Evolutionary conservation across 192 early-diverging fungal genomes (phyloP).

Genomic region (Pilobolus umbonatus): DNA sequence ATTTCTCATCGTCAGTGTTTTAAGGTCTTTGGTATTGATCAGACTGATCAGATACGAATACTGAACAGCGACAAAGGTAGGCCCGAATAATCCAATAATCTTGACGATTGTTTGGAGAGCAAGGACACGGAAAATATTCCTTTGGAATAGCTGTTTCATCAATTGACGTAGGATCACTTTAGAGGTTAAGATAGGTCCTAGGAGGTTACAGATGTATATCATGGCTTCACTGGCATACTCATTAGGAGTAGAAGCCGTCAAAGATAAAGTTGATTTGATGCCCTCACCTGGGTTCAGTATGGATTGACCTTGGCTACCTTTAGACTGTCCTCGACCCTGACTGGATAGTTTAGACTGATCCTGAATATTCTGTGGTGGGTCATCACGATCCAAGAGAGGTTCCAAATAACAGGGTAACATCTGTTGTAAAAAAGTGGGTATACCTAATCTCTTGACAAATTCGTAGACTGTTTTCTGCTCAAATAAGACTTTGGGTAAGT

Average conservation of each 20-base stretch:
- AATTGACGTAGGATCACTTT: conserved; percentile 55
- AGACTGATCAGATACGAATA: conserved; percentile 46
- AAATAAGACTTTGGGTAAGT: conserved; percentile 43
- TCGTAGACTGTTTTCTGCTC: conserved; percentile 33
- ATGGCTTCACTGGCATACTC: conserved; percentile 43
- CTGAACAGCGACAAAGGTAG: conserved; percentile 53
- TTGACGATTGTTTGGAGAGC: conserved; percentile 36
- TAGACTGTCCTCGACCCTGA: background rate
- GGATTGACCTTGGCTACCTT: too few relatives aligned
- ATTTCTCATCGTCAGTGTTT: conserved; percentile 22
- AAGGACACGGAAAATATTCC: conserved; percentile 32
- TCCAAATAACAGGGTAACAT: conserved; percentile 54
- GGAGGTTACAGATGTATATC: conserved; percentile 45
- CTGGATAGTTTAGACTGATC: background rate
- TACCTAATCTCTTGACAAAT: conserved; percentile 46
- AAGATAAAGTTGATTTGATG: too few relatives aligned
- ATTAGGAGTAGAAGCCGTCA: too few relatives aligned
- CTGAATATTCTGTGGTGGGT: background rate
- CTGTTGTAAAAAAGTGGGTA: conserved; percentile 49
- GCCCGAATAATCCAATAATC: conserved; percentile 50
- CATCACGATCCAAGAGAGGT: conserved; percentile 40
- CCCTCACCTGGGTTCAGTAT: conserved; percentile 18
- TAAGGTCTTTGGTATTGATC: conserved; percentile 31
- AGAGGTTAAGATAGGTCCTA: conserved; percentile 52
- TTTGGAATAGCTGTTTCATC: conserved; percentile 46